Conservation (phyloP, 225 moss, liverwort and hornwort species). For the Antitrichia curtipendula region DNA sequence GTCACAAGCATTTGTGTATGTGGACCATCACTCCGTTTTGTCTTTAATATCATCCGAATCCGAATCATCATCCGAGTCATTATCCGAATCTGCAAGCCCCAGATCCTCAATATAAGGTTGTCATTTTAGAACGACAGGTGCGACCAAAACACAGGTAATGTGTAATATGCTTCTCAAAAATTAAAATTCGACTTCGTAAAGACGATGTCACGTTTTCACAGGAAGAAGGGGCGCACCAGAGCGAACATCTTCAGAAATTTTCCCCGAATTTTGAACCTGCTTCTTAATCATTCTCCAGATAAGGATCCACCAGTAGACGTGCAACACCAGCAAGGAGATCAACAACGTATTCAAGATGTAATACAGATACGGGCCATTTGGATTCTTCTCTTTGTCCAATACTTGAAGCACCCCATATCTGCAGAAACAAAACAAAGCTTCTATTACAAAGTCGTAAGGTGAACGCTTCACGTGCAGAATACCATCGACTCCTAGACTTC, state of each 20-base stretch:
- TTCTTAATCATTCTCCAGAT: slow-evolving; percentile 48
- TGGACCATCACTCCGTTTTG: slow-evolving; percentile 23
- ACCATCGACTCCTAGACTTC: not conserved
- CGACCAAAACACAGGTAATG: not conserved
- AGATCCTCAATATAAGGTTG: not conserved
- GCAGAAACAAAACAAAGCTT: not conserved
- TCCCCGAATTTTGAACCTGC: slow-evolving; percentile 49
- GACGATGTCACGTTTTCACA: not conserved
- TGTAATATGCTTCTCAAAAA: not conserved
- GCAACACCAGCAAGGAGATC: slow-evolving; percentile 54
- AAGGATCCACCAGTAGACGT: slow-evolving; percentile 63
- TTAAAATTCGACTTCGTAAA: not conserved
- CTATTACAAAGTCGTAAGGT: not conserved
- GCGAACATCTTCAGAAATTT: slow-evolving; percentile 56
- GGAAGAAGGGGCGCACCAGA: slow-evolving; percentile 36
- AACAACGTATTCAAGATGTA: slow-evolving; percentile 49
- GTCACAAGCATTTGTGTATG: not conserved
- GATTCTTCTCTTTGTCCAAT: slow-evolving; percentile 17
- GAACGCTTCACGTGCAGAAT: not conserved
- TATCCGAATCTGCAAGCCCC: slow-evolving; percentile 13
- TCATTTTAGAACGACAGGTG: not conserved
- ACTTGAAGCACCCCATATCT: slow-evolving; percentile 38
- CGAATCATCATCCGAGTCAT: slow-evolving; percentile 18
- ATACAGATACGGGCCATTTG: slow-evolving; percentile 23
- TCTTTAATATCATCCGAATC: slow-evolving; percentile 16